Conservation (phyloP, 2,329 filamentous ascomycete genomes). For the Triangularia verruculosa region DNA sequence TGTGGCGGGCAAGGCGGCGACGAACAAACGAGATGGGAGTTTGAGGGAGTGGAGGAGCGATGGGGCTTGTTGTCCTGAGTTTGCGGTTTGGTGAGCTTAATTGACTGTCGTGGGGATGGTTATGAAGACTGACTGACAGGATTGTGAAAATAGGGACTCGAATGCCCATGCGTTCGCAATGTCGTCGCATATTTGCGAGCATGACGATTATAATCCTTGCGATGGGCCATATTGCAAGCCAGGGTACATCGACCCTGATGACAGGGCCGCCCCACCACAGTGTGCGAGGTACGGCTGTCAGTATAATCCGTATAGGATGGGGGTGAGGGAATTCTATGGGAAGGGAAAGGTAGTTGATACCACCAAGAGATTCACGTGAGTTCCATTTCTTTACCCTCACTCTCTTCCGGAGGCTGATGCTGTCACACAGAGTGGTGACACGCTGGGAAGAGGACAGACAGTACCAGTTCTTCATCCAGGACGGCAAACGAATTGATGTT, state of each 20-base stretch:
- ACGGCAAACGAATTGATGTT: conserved; percentile 48
- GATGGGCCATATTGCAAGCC: neutral
- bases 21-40: neutral
- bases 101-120: neutral
- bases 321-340: conserved; percentile 59
- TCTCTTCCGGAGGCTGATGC: neutral
- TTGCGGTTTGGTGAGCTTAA: neutral
- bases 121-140: neutral
- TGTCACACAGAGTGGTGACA: conserved; percentile 48
- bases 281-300: conserved; percentile 50
- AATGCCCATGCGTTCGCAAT: conserved; percentile 4
- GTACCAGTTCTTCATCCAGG: conserved; percentile 59
- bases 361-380: conserved; percentile 47
- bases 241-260: neutral
- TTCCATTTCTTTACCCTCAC: neutral
- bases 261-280: neutral
- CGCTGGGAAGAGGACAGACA: conserved; percentile 52
- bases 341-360: conserved; percentile 56
- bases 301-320: conserved; percentile 63
- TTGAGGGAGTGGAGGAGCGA: neutral
- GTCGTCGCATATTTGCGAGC: neutral
- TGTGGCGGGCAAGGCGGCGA: conserved; percentile 43
- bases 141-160: neutral
- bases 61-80: conserved; percentile 5
- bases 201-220: neutral